Base-by-base conservation (phyloP, 495 filamentous ascomycete species). In the Aspergillus mulundensis region DNA sequence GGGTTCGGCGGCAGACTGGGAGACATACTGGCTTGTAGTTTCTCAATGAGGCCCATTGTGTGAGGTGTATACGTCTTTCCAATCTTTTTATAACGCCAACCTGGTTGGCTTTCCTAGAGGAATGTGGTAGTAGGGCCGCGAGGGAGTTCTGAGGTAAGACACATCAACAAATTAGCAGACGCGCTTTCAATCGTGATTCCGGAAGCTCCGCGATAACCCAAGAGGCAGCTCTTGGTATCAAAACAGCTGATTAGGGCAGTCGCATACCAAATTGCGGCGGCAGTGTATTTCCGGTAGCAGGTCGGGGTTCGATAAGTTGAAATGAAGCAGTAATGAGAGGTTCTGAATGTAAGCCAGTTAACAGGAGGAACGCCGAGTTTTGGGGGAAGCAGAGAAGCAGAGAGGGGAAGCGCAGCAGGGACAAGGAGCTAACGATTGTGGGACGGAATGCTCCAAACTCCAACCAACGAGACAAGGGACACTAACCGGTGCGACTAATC, bases 21-120 rank as follows among this genome's bases (percentile, higher is more conserved):
- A 44, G 42, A 57, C 61, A 70, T 71, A 82, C 80, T 82, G 53
- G 76, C 72, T 74, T 82, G 79, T 51, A 83, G 66, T 50, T 83
- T 83, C 53, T 81, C 78, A 48, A 83, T 70, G 66, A 82, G 67
- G 64, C 79, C 80, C 80, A 82, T 82, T 57, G 53, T 75, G 60
- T 56, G 28, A 1, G 12, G 30, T 40, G 10, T 40, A 14, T 23
- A 25, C 25, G 18, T 25, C 5, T n/a, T 57, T 23, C n/a, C n/a
- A n/a, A n/a, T n/a, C n/a, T n/a, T n/a, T n/a, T n/a, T n/a, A n/a
- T n/a, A n/a, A n/a, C n/a, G n/a, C n/a, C n/a, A n/a, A n/a, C n/a
- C n/a, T n/a, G n/a, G n/a, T n/a, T n/a, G n/a, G n/a, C n/a, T n/a
- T n/a, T n/a, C n/a, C n/a, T n/a, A n/a, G n/a, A n/a, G n/a, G n/a